Conservation (phyloP, 176 grass and related monocot species). For the Aegilops tauschii region DNA sequence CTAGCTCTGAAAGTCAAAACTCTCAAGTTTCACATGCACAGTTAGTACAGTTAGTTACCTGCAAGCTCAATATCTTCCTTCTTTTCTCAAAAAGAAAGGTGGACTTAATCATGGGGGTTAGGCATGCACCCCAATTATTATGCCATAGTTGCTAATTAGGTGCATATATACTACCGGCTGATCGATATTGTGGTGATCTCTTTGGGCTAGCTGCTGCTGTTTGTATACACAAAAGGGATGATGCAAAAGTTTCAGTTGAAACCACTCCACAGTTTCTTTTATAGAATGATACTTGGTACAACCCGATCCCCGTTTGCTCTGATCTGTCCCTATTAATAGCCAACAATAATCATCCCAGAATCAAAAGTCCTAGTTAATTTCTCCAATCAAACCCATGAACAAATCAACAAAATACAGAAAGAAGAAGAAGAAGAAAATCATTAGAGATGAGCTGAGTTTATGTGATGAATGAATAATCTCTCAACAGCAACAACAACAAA, state of each 20-base stretch:
- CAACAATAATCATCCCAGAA: background rate
- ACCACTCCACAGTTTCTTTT: background rate
- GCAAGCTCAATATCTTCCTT: background rate
- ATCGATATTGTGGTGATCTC: background rate
- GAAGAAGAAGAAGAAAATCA: background rate
- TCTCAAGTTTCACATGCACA: background rate
- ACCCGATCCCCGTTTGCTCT: background rate
- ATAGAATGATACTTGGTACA: background rate
- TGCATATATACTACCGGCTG: background rate
- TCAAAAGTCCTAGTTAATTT: background rate
- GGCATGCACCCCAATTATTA: slow-evolving; percentile 8
- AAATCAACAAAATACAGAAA: background rate
- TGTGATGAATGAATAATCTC: background rate
- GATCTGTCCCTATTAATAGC: background rate
- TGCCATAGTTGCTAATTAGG: slow-evolving; percentile 7
- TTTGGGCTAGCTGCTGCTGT: background rate
- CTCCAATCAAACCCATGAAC: background rate
- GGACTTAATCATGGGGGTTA: background rate
- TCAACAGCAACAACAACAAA: too few species aligned
- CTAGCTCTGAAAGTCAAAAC: background rate
- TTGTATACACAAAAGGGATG: background rate
- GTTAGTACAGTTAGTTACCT: too few species aligned
- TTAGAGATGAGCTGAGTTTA: background rate
- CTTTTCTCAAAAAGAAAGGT: background rate
- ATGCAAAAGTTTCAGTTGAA: background rate